phyloP scores from a whole-genome alignment of 805 yeast genomes.

The Ogataea trehaloabstinens region DNA sequence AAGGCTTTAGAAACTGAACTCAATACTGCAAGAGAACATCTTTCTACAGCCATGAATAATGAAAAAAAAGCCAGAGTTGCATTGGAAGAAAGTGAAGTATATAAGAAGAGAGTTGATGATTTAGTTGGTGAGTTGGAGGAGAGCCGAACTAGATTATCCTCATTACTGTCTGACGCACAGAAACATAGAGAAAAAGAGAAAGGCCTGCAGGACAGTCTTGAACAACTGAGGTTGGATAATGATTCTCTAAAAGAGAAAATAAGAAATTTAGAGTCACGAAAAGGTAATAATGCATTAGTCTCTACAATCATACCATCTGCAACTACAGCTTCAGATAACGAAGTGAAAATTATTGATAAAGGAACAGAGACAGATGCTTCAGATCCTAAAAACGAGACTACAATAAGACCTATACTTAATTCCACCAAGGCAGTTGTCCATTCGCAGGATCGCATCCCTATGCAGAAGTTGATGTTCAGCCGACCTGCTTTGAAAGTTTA shows the following conservation, averaged over 20 bases:
- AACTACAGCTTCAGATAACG: constrained; percentile 2
- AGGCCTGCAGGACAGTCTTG: constrained; percentile 4
- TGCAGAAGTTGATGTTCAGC: background rate
- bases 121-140: constrained; percentile 6
- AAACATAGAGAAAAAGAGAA: constrained; percentile 6
- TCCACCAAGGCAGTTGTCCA: background rate
- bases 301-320: no score
- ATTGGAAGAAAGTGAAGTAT: constrained; percentile 10
- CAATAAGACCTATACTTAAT: background rate
- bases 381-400: background rate
- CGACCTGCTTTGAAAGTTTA: background rate
- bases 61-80: constrained; percentile 14
- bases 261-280: background rate
- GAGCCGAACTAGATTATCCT: constrained; percentile 1
- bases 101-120: constrained; percentile 1
- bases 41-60: constrained; percentile 17
- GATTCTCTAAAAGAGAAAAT: constrained; percentile 6
- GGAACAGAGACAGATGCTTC: background rate
- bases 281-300: no score
- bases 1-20: constrained; percentile 21
- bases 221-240: constrained; percentile 1
- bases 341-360: constrained; percentile 1
- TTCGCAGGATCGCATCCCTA: background rate
- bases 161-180: constrained; percentile 6
- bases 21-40: constrained; percentile 17